A percentile compares a stretch with the other conserved stretches of the same genome.
Evolutionary conservation across 305 asterid species (phyloP).

Genomic region (Nicotiana rustica): DNA sequence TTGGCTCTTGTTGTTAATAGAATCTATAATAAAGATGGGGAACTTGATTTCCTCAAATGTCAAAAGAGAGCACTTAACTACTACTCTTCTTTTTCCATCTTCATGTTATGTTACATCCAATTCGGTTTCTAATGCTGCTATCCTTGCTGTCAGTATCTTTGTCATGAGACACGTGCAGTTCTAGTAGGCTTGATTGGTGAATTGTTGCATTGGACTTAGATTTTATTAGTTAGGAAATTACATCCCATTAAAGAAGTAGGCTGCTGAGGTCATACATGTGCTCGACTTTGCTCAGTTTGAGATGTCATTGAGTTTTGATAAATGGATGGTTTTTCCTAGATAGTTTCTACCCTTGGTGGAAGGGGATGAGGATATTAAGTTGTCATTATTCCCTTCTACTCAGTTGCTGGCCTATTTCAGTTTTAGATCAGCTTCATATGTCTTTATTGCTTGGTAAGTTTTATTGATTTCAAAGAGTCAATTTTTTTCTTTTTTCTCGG

Average conservation of each 20-base stretch:
- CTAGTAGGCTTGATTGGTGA: slow-evolving; percentile 7
- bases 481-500: too few species aligned
- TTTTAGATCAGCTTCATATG: neutral
- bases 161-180: neutral
- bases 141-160: slow-evolving; percentile 6
- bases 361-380: neutral
- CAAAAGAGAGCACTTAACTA: slow-evolving; percentile 16
- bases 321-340: neutral
- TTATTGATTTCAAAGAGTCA: too few species aligned
- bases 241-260: neutral
- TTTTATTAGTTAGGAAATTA: neutral
- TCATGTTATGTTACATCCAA: neutral
- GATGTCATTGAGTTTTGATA: neutral
- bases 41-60: neutral
- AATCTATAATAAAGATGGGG: slow-evolving; percentile 18
- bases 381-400: neutral
- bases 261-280: neutral
- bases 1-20: slow-evolving; percentile 18
- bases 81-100: neutral
- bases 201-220: slow-evolving; percentile 12
- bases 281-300: neutral
- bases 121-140: neutral
- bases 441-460: too few species aligned
- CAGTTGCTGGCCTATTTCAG: neutral
- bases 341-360: neutral